Evolutionary conservation across 2,329 filamentous ascomycete species (phyloP), one percentile per base, ranked within the genome.

Genomic region (Trichoderma sp.): DNA sequence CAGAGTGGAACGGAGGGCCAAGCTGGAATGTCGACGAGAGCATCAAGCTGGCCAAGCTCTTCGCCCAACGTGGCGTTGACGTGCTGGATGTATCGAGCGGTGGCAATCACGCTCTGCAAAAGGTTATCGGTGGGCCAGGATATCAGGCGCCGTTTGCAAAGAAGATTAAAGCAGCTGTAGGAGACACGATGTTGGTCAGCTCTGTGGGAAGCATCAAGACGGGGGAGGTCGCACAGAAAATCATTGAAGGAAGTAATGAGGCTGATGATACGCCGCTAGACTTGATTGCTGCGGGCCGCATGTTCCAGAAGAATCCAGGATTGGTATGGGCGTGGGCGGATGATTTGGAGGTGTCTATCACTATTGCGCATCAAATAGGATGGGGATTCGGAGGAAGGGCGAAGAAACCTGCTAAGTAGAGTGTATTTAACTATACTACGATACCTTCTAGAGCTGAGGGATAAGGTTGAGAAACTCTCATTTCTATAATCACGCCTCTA

Each of bases 141-240:
- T 95, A 94, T 82, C 93, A 95, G 80, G 90, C 87, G 0, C 88
- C 86, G 0, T 91, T 94, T 75, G 89, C 93, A 0, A 88, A 91
- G 77, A 85, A 86, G 5, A 88, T 94, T 71, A 94, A 94, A 83
- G 86, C 90, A 75, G 90, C 87, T 1, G 88, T 95, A 0, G 91
- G 91, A 0, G 88, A 92, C 72, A 90, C 77, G 68, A 58, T 85
- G 74, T 69, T 84, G 0, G 81, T 87, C 30, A 81, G 82, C 11
- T 77, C 85, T 0, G 87, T 89, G 0, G 87, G 87, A 0, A 82
- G 76, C n/a, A 88, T 89, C 75, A 83, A 77, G 26, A 81, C 73
- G 0, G 86, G 83, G 0, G 78, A 75, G 2, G 76, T 83, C 9
- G 87, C 87, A 0, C 82, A 89, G 74, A 80, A 85, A 21, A 71